phyloP scores from a whole-genome alignment of 768 basidiomycete genomes.

The Lentinula raphanica region DNA sequence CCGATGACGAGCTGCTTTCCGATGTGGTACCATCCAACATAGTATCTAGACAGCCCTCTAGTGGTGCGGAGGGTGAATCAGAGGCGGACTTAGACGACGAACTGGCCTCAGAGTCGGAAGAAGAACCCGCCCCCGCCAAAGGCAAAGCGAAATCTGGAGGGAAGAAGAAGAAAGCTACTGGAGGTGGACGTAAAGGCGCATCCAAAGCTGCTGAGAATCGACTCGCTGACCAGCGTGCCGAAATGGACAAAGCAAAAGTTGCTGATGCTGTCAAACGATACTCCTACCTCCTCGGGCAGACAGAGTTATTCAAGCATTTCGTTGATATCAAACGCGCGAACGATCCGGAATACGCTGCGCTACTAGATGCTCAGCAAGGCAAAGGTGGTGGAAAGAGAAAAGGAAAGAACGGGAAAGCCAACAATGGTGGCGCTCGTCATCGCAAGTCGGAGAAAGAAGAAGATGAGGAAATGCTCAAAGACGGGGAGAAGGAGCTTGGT shows the following conservation, averaged over 20 bases:
- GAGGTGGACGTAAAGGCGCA: conserved; percentile 37
- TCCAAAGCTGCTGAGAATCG: conserved; percentile 69
- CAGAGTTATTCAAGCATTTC: conserved; percentile 97
- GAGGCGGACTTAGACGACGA: conserved; percentile 55
- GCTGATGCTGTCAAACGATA: conserved; percentile 95
- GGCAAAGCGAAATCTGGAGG: background rate
- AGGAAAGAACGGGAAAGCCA: conserved; percentile 50
- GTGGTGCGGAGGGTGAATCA: conserved; percentile 72
- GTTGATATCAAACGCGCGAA: conserved; percentile 93
- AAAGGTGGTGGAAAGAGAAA: conserved; percentile 62
- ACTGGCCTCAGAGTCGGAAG: conserved; percentile 49
- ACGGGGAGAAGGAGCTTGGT: conserved; percentile 66
- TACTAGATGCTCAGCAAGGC: conserved; percentile 75
- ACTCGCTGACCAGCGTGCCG: conserved; percentile 65
- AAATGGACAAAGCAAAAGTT: conserved; percentile 88
- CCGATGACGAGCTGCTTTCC: conserved; percentile 77
- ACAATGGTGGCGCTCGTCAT: conserved; percentile 75
- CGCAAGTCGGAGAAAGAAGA: conserved; percentile 98
- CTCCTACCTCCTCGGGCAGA: conserved; percentile 95
- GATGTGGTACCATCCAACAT: conserved; percentile 91
- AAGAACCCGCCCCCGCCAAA: conserved; percentile 24
- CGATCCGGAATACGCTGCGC: conserved; percentile 88
- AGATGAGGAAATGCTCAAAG: conserved; percentile 91
- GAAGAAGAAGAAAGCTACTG: conserved; percentile 13
- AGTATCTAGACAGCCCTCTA: conserved; percentile 75